A percentile compares a stretch with the other conserved stretches of the same genome.
Evolutionary conservation across 768 basidiomycete genomes (phyloP).

Genomic region (Russula virescens): DNA sequence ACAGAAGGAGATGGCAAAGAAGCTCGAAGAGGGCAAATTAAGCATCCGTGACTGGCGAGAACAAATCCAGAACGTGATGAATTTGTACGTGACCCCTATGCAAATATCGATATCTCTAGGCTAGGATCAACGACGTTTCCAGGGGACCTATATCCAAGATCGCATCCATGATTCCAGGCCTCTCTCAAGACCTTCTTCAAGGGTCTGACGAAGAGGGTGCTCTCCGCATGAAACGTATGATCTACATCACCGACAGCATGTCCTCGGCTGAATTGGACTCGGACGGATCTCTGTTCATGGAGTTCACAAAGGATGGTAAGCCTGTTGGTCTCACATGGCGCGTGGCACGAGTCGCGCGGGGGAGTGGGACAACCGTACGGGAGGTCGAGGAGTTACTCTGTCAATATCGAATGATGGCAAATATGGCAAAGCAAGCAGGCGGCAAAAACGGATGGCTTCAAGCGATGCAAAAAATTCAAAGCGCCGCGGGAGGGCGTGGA

Average conservation of each 20-base stretch:
- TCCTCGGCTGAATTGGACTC: slow-evolving; percentile 89
- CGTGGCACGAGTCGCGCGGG: slow-evolving; percentile 83
- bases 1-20: slow-evolving; percentile 97
- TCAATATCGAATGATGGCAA: slow-evolving; percentile 98
- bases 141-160: slow-evolving; percentile 99
- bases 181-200: slow-evolving; percentile 85
- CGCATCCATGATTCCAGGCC: slow-evolving; percentile 97
- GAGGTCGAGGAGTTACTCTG: slow-evolving; percentile 98
- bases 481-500: slow-evolving; percentile 78
- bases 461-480: slow-evolving; percentile 91
- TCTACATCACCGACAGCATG: slow-evolving; percentile 99
- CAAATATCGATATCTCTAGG: slow-evolving; percentile 18
- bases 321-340: slow-evolving; percentile 86
- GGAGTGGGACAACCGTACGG: slow-evolving; percentile 89
- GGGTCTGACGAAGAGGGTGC: slow-evolving; percentile 93
- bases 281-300: slow-evolving; percentile 89
- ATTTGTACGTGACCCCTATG: slow-evolving; percentile 59
- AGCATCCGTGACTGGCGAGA: slow-evolving; percentile 97
- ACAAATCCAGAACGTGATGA: slow-evolving; percentile 96
- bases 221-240: slow-evolving; percentile 91
- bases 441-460: slow-evolving; percentile 94
- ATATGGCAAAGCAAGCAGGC: slow-evolving; percentile 97
- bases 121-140: slow-evolving; percentile 16
- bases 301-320: slow-evolving; percentile 74
- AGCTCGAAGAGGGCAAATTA: slow-evolving; percentile 93